Evolutionary conservation across 202 grass and related monocot genomes (phyloP).

Genomic region (Bolboschoenoplectus hybrid): DNA sequence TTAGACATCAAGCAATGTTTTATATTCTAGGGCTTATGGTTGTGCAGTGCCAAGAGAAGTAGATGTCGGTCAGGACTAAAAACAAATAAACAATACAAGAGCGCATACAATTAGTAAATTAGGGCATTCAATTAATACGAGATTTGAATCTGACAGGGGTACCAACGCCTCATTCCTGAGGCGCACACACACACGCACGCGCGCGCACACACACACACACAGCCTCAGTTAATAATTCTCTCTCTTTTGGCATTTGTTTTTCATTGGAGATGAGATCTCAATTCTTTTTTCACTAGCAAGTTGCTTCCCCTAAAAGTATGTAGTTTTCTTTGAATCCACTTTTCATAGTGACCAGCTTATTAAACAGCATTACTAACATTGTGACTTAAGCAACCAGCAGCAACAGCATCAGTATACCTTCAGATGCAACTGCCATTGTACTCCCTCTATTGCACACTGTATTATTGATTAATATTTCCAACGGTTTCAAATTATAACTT

Average conservation of each 20-base stretch:
- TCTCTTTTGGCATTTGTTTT: neutral
- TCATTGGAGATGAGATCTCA: neutral
- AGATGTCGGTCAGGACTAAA: neutral
- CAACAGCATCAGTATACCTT: slow-evolving; percentile 15
- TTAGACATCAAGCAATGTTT: neutral
- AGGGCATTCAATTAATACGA: neutral
- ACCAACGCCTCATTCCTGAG: neutral
- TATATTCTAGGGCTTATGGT: neutral
- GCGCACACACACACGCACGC: too few relatives aligned
- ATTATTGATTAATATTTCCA: neutral
- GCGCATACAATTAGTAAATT: neutral
- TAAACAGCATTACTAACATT: neutral
- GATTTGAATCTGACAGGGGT: neutral
- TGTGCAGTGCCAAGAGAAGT: neutral
- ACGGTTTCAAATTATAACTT: neutral
- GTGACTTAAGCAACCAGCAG: slow-evolving; percentile 4
- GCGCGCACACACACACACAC: too few relatives aligned
- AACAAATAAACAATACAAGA: neutral
- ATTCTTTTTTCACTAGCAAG: neutral
- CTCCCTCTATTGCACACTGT: neutral
- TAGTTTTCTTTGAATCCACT: neutral
- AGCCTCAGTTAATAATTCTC: neutral
- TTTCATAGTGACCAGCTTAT: neutral
- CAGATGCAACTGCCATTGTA: neutral
- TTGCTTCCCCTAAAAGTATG: neutral